Conservation (phyloP, 805 yeast species). For the Pichia paraexigua region DNA sequence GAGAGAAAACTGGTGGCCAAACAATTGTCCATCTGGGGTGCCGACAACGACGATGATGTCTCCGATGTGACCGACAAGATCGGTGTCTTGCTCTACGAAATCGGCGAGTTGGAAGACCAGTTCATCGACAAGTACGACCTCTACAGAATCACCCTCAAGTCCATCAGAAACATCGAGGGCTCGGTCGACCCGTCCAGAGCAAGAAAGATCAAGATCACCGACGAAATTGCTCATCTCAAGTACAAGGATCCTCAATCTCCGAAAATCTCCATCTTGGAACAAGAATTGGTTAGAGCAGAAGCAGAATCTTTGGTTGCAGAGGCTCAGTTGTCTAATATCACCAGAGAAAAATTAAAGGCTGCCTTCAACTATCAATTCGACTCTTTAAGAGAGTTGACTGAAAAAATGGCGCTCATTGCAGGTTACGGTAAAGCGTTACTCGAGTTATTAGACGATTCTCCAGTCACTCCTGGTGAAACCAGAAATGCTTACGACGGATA, state of each 20-base stretch:
- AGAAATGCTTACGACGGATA: slow-evolving; percentile 98
- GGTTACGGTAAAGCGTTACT: slow-evolving; percentile 97
- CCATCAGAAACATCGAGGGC: slow-evolving; percentile 93
- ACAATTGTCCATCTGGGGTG: slow-evolving; percentile 97
- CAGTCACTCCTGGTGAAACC: slow-evolving; percentile 98
- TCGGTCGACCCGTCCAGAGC: slow-evolving; percentile 98
- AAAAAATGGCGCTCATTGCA: slow-evolving; percentile 93
- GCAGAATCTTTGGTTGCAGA: slow-evolving; percentile 98
- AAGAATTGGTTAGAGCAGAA: slow-evolving; percentile 97
- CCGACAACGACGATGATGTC: slow-evolving; percentile 94
- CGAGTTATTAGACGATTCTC: slow-evolving; percentile 92
- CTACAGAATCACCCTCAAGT: slow-evolving; percentile 91
- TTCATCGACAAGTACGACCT: slow-evolving; percentile 97
- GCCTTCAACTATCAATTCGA: slow-evolving; percentile 96
- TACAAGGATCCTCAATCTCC: slow-evolving; percentile 98
- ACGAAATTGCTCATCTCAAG: slow-evolving; percentile 94
- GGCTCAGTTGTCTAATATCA: slow-evolving; percentile 96
- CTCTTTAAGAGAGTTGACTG: slow-evolving; percentile 88
- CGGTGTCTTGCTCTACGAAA: slow-evolving; percentile 91
- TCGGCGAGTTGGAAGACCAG: slow-evolving; percentile 97
- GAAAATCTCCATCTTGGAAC: slow-evolving; percentile 91
- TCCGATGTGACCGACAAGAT: slow-evolving; percentile 95
- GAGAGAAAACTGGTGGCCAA: slow-evolving; percentile 96
- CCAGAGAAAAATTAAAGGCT: slow-evolving; percentile 96
- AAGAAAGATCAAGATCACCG: slow-evolving; percentile 95